These are phyloP conservation scores for Taiwanofungus camphoratus DNA, from an alignment of 1,284 basidiomycete species.

Conservation along the genomic window DNA sequence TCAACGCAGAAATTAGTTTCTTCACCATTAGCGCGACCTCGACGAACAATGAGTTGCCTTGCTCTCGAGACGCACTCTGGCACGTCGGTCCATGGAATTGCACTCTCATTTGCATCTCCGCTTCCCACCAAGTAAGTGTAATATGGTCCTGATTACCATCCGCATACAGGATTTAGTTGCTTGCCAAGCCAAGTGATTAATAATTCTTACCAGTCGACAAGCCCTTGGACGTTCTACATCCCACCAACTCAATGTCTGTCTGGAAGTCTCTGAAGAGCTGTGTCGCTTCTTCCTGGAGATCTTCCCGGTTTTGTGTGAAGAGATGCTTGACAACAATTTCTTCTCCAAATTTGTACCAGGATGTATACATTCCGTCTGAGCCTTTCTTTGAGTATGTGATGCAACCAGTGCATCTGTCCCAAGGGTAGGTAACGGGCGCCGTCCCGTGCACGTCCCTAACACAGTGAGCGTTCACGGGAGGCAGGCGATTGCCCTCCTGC, in stretches of 20 bases:
- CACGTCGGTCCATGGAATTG: conserved; percentile 20
- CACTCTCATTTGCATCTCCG: conserved; percentile 8
- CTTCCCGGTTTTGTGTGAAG: conserved; percentile 34
- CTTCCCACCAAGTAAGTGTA: conserved; percentile 23
- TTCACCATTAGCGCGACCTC: conserved; percentile 10
- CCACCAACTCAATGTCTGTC: conserved; percentile 25
- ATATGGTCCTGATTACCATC: conserved; percentile 20
- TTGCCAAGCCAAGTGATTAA: neutral
- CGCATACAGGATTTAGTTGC: conserved; percentile 10
- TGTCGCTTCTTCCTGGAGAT: conserved; percentile 27
- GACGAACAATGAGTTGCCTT: conserved; percentile 15
- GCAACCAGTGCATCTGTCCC: conserved; percentile 19
- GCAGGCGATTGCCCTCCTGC: conserved; percentile 19
- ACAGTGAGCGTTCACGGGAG: conserved; percentile 19
- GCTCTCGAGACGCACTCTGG: conserved; percentile 23
- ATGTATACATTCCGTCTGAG: conserved; percentile 28
- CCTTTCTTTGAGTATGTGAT: conserved; percentile 17
- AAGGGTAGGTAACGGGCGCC: conserved; percentile 24
- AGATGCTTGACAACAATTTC: conserved; percentile 28
- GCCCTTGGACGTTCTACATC: conserved; percentile 15
- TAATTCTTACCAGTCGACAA: conserved; percentile 19
- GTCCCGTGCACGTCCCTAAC: conserved; percentile 28
- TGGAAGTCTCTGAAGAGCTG: conserved; percentile 30
- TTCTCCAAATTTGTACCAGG: conserved; percentile 24
- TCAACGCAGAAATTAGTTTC: conserved; percentile 21